Conservation (phyloP, 192 early-diverging fungal genomes). For the Backusella westeae region DNA sequence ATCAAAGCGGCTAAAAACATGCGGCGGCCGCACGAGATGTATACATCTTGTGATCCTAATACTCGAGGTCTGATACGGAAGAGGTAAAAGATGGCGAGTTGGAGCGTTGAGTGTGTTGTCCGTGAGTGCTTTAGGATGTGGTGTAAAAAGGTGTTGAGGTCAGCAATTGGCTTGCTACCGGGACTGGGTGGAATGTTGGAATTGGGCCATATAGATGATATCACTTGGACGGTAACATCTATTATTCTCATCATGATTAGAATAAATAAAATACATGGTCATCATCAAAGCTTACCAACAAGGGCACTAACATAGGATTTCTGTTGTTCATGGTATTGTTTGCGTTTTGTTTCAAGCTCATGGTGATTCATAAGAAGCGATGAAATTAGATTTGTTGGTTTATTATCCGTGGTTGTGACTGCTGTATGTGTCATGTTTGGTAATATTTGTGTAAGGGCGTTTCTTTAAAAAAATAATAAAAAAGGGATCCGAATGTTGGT, state of each 20-base stretch:
- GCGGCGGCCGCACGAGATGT: slow-evolving; percentile 69
- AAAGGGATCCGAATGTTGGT: not conserved
- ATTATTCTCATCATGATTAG: not conserved
- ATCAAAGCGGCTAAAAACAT: slow-evolving; percentile 86
- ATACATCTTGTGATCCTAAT: slow-evolving; percentile 21
- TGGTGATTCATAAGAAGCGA: slow-evolving; percentile 8
- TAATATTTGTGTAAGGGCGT: slow-evolving; percentile 10
- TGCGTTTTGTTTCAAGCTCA: slow-evolving; percentile 13
- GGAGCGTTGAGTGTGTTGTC: slow-evolving; percentile 59
- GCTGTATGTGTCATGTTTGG: slow-evolving; percentile 1
- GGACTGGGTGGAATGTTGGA: slow-evolving; percentile 16
- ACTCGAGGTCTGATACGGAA: slow-evolving; percentile 35
- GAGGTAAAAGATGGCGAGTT: slow-evolving; percentile 58
- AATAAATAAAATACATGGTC: not conserved
- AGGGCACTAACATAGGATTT: slow-evolving; percentile 15
- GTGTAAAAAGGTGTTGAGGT: slow-evolving; percentile 53
- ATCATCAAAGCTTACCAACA: slow-evolving; percentile 13
- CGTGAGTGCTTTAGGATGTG: slow-evolving; percentile 55
- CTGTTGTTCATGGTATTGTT: slow-evolving; percentile 15
- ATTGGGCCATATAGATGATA: slow-evolving; percentile 53
- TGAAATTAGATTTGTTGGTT: slow-evolving; percentile 8
- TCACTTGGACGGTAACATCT: slow-evolving; percentile 54
- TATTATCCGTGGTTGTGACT: not conserved
- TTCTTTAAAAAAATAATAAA: not conserved
- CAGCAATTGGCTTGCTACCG: slow-evolving; percentile 35